These are phyloP conservation scores for Aspergillus pseudotamarii DNA, from an alignment of 2,329 filamentous ascomycete species.

Conservation along the genomic window DNA sequence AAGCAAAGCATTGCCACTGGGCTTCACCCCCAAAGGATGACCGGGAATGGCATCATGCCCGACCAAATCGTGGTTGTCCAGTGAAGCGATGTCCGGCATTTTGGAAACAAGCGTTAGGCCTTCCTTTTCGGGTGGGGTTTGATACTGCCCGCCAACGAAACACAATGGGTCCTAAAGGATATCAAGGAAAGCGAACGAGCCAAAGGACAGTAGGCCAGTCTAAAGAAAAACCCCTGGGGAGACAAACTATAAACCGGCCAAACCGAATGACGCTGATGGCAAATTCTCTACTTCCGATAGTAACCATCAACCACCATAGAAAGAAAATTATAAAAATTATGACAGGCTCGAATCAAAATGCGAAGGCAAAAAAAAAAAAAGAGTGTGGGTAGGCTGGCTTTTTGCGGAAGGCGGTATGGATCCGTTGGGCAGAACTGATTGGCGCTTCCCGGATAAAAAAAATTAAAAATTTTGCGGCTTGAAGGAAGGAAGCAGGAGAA, in stretches of 20 bases:
- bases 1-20: conserved; percentile 79
- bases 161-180: not conserved
- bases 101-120: conserved; percentile 1
- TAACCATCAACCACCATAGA: not conserved
- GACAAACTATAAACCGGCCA: not conserved
- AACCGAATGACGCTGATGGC: not conserved
- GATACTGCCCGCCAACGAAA: not conserved
- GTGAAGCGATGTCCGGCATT: conserved; percentile 39
- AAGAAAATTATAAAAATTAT: not conserved
- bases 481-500: conserved; percentile 14
- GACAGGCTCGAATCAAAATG: conserved; percentile 7
- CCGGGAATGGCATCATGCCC: conserved; percentile 63
- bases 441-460: conserved; percentile 24
- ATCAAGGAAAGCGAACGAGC: not conserved
- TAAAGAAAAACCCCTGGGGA: not conserved
- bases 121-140: conserved; percentile 8
- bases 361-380: conserved; percentile 17
- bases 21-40: conserved; percentile 84
- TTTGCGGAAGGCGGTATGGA: conserved; percentile 23
- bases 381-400: conserved; percentile 10
- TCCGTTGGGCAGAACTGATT: conserved; percentile 24
- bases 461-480: conserved; percentile 30
- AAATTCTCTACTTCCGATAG: not conserved
- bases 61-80: conserved; percentile 42
- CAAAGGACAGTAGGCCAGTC: not conserved